Base-by-base conservation (phyloP, 2,329 filamentous ascomycete species). In the Colletotrichum australisinense region DNA sequence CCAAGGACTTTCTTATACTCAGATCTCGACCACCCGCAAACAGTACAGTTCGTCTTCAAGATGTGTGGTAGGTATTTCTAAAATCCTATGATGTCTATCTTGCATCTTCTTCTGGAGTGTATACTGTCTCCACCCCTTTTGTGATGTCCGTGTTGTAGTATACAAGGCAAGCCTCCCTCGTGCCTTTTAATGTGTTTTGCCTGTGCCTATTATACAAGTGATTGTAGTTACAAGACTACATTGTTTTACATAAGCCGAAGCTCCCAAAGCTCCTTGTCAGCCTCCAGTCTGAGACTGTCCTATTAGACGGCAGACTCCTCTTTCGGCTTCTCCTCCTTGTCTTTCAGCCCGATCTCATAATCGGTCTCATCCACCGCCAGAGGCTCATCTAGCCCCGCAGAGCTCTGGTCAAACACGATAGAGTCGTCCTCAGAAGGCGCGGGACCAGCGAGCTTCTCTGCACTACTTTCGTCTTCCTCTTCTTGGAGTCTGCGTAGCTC, bases 361-460 rank as follows among this genome's bases (percentile, higher is more conserved):
- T 73, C 71, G 5, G 30, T 62, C 49, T 70, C 52, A 35, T 75
- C 74, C 16, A 46, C 74, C n/a, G 74, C 78, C 22, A 83, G 72
- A 1, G 83, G 80, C 72, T 85, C 83, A 72, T 81, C 78, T 16
- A 82, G 80, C 28, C 79, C 80, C 67, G 80, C 80, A 53, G 82
- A 78, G 11, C 78, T 77, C 82, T 49, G 42, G 9, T 49, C 42
- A 2, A n/a, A 82, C 84, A 9, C 79, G 72, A 3, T 78, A 79
- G 5, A 76, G 67, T 7, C 75, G 66, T 81, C 77, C 67, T 76
- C 74, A 8, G 32, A 55, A 7, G 57, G 55, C 5, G 52, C 28
- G 1, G 58, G 12, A 2, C 56, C 74, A 66, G 35, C 26, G 14
- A 76, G 68, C 63, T 76, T 76, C 60, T 78, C 65, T 22, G 42